Evolutionary conservation across 2,329 filamentous ascomycete species (phyloP).

Genomic region (Ceratocystis harringtonii): DNA sequence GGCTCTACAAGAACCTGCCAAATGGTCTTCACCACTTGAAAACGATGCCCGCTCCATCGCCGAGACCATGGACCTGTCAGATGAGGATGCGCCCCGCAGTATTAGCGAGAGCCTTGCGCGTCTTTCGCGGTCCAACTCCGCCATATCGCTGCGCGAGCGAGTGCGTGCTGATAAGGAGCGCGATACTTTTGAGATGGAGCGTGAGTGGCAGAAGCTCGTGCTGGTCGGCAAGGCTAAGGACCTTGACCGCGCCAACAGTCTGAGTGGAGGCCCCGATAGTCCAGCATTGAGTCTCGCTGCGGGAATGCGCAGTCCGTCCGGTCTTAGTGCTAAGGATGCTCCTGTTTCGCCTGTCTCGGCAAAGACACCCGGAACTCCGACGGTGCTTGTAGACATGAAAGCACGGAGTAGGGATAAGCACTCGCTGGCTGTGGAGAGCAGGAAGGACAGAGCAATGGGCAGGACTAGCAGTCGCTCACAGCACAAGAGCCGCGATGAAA

Average conservation of each 20-base stretch:
- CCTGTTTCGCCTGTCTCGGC: background rate
- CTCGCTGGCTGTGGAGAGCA: background rate
- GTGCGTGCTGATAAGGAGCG: slow-evolving; percentile 18
- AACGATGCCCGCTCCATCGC: slow-evolving; percentile 14
- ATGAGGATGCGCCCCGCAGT: slow-evolving; percentile 14
- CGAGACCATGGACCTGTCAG: slow-evolving; percentile 15
- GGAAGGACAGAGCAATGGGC: background rate
- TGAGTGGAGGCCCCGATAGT: slow-evolving; percentile 1
- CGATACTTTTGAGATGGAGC: slow-evolving; percentile 18
- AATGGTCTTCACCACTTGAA: slow-evolving; percentile 1
- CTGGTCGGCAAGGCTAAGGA: slow-evolving; percentile 9
- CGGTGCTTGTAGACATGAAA: background rate
- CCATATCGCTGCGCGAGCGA: slow-evolving; percentile 11
- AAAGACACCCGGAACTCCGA: background rate
- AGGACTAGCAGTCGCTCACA: background rate
- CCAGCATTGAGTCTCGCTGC: background rate
- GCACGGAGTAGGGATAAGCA: background rate
- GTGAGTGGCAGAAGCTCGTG: slow-evolving; percentile 15
- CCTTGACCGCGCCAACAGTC: background rate
- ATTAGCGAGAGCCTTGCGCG: slow-evolving; percentile 13
- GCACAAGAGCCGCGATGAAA: background rate
- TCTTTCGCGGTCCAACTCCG: slow-evolving; percentile 5
- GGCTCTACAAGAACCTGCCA: slow-evolving; percentile 16
- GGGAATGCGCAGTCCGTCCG: slow-evolving; percentile 12
- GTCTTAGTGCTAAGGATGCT: background rate